These are phyloP conservation scores for Cladorrhinum samala DNA, from an alignment of 495 filamentous ascomycete genomes.

Conservation along the genomic window DNA sequence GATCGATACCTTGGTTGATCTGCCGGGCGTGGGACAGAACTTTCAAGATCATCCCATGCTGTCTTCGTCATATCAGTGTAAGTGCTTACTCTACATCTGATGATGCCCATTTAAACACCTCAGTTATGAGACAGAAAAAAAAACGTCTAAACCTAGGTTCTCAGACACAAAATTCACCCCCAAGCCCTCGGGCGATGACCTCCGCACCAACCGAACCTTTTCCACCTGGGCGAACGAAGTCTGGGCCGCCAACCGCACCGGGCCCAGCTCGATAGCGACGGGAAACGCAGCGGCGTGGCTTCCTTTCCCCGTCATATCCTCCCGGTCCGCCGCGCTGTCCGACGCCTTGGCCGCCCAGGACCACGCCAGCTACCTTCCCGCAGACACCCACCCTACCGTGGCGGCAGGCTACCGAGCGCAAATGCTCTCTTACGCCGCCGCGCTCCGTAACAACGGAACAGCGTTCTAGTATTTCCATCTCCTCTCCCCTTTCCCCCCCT, in stretches of 20 bases:
- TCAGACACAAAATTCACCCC: slow-evolving; percentile 29
- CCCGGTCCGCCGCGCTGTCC: slow-evolving; percentile 29
- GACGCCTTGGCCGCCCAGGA: slow-evolving; percentile 29
- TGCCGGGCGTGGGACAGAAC: slow-evolving; percentile 52
- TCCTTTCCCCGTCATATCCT: slow-evolving; percentile 38
- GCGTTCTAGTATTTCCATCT: slow-evolving; percentile 28
- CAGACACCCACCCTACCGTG: slow-evolving; percentile 31
- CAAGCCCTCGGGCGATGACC: slow-evolving; percentile 28
- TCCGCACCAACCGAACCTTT: slow-evolving; percentile 36
- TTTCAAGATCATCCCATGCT: slow-evolving; percentile 51
- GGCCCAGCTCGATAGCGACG: slow-evolving; percentile 39
- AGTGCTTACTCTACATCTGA: too few relatives aligned
- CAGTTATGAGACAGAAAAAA: too few relatives aligned
- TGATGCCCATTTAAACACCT: too few relatives aligned
- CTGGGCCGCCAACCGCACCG: slow-evolving; percentile 35
- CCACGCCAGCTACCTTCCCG: slow-evolving; percentile 31
- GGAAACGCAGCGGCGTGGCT: slow-evolving; percentile 42
- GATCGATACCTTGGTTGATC: slow-evolving; percentile 41
- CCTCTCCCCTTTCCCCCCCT: neutral
- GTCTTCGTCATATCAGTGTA: slow-evolving; percentile 24
- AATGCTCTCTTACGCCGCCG: slow-evolving; percentile 35
- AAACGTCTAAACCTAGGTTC: too few relatives aligned
- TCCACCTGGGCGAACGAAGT: slow-evolving; percentile 27
- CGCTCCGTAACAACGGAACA: slow-evolving; percentile 31
- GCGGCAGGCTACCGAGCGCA: slow-evolving; percentile 43